These are phyloP conservation scores for Phaeodactylum tricornutum DNA, from an alignment of 108 stramenopile genomes.

Conservation along the genomic window DNA sequence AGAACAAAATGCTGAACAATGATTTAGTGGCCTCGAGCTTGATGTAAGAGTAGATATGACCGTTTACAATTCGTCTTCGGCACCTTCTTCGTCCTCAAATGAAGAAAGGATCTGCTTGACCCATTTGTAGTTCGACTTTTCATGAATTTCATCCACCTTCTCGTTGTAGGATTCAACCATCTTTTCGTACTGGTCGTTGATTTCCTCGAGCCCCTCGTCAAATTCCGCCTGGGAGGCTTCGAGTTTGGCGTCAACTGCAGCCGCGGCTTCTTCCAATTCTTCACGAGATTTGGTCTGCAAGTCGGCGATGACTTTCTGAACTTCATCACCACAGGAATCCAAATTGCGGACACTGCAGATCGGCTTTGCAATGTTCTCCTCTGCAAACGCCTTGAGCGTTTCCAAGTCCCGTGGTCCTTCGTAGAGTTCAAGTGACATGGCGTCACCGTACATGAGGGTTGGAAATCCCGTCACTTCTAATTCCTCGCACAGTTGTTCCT, in stretches of 20 bases:
- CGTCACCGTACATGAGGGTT: constrained; percentile 70
- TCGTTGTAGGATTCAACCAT: constrained; percentile 24
- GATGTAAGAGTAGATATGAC: too few relatives aligned
- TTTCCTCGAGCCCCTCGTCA: constrained; percentile 36
- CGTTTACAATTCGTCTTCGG: too few relatives aligned
- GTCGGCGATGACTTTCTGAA: constrained; percentile 28
- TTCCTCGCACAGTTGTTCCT: constrained; percentile 53
- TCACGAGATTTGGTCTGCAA: constrained; percentile 29
- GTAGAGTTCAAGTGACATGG: constrained; percentile 55
- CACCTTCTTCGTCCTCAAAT: too few relatives aligned
- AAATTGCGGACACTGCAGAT: constrained; percentile 36
- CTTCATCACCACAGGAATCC: constrained; percentile 47
- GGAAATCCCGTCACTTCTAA: constrained; percentile 80
- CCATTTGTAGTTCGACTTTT: constrained; percentile 25
- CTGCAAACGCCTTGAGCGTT: constrained; percentile 50
- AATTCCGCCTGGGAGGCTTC: constrained; percentile 37
- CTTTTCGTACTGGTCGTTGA: constrained; percentile 43
- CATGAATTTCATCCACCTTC: constrained; percentile 35
- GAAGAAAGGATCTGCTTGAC: constrained; percentile 13
- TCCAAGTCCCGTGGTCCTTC: constrained; percentile 63
- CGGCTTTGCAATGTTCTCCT: constrained; percentile 48
- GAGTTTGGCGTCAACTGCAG: constrained; percentile 40
- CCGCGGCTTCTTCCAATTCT: constrained; percentile 35
- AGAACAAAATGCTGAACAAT: too few relatives aligned
- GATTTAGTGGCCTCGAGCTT: too few relatives aligned